A percentile compares a stretch with the other conserved stretches of the same genome.
phyloP scores from a whole-genome alignment of 176 grass and related monocot genomes.

The Oryza glaberrima region DNA sequence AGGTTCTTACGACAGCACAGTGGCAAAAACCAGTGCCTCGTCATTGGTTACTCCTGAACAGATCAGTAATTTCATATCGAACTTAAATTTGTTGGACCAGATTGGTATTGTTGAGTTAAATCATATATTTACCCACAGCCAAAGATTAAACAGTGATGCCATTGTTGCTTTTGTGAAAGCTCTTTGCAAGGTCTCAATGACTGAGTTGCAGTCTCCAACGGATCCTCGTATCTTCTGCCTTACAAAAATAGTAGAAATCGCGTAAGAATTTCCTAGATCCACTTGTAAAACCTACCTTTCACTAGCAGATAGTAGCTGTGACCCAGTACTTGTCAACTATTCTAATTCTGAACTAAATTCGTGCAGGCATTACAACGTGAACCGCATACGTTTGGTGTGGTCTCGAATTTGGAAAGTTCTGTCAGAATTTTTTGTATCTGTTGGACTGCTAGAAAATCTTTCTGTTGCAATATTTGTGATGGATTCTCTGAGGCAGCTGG shows the following conservation, averaged over 20 bases:
- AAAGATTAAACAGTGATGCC: constrained; percentile 95
- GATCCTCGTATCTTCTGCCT: constrained; percentile 98
- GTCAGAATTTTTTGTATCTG: constrained; percentile 95
- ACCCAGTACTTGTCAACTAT: constrained; percentile 23
- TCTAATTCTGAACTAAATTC: constrained; percentile 45
- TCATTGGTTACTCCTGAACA: constrained; percentile 84
- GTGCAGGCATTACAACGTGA: constrained; percentile 96
- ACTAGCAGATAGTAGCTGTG: constrained; percentile 31
- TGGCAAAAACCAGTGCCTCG: constrained; percentile 60
- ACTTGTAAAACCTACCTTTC: constrained; percentile 27
- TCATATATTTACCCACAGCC: constrained; percentile 97
- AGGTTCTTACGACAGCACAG: constrained; percentile 93
- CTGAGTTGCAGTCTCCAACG: constrained; percentile 83
- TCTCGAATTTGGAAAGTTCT: constrained; percentile 93
- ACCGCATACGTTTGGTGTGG: constrained; percentile 92
- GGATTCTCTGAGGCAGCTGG: constrained; percentile 91
- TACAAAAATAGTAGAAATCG: constrained; percentile 97
- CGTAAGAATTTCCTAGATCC: constrained; percentile 63
- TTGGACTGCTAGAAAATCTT: constrained; percentile 90
- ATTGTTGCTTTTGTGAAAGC: constrained; percentile 99
- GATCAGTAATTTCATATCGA: constrained; percentile 91
- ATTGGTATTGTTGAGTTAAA: constrained; percentile 97
- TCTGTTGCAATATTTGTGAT: constrained; percentile 98
- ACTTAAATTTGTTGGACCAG: constrained; percentile 93
- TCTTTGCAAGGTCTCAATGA: constrained; percentile 96